Base-by-base conservation (phyloP, 2,329 filamentous ascomycete genomes). In the Apiospora malaysiana region DNA sequence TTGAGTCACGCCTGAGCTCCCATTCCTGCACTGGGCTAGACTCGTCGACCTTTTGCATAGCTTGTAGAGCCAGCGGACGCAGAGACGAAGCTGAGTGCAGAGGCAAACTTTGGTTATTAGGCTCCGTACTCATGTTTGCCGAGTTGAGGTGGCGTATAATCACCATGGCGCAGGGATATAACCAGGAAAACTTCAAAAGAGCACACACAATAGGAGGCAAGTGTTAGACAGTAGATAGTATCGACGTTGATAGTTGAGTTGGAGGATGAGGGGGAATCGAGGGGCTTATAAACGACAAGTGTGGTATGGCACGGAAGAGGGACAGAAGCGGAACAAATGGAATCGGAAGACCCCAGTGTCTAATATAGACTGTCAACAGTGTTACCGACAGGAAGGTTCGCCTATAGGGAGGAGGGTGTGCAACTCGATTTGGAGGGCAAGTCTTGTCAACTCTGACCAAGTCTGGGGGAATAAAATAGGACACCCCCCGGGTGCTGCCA, bases 311-410 rank as follows among this genome's bases (percentile, higher is more conserved):
- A 70, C 69, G 69, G 66, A 72, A 73, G 73, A 72, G 68, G 42
- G 68, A 73, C 66, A 40, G 69, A 71, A 37, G 69, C 73, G 71
- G 71, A 74, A 67, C 25, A 66, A 23, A 45, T 59, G 66, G 65
- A 47, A 47, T 43, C 45, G 68, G 66, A 16, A 72, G 67, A 73
- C 69, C 72, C 72, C 68, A 68, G 71, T 74, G 71, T 74, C 72
- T 77, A 77, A 77, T 78, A 78, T 77, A 78, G 73, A 43, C 43
- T 67, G 74, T 74, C 75, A 77, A 77, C 74, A 73, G 70, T 73
- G 73, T 73, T 72, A 72, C 71, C 71, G 71, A 73, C 70, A 75
- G 73, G 75, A 71, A 72, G 37, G 45, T 46, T 42, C 71, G 72
- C 72, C 72, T 74, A 73, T 75, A 73, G 72, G 73, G 72, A 75